Conservation (phyloP, 202 grass and related monocot genomes). For the Brachypodium distachyon region DNA sequence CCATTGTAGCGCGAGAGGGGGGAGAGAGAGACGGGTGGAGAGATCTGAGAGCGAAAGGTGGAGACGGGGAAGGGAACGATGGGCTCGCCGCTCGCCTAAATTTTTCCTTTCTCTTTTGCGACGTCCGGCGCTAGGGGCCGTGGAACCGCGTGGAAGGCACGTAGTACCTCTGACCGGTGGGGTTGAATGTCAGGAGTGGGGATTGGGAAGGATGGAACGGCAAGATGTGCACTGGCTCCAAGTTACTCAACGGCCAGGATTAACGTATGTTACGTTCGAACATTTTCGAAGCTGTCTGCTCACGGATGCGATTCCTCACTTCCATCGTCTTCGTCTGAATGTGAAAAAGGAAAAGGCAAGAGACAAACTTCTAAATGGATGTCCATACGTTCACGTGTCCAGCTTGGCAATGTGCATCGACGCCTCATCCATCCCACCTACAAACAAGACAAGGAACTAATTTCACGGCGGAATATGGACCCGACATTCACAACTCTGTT, state of each 20-base stretch:
- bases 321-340: no score
- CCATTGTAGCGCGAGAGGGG: conserved; percentile 14
- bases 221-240: background rate
- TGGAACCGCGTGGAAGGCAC: background rate
- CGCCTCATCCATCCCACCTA: no score
- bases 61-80: background rate
- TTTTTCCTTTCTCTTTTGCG: background rate
- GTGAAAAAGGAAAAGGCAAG: no score
- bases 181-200: background rate
- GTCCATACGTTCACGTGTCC: no score
- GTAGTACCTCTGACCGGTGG: background rate
- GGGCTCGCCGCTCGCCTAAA: background rate
- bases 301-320: no score
- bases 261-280: background rate
- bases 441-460: no score
- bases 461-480: no score
- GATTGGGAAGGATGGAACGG: background rate
- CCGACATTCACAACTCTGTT: no score
- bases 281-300: no score
- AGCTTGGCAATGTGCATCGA: no score
- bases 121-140: background rate
- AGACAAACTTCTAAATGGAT: no score
- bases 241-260: background rate
- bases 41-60: conserved; percentile 28
- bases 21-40: background rate